Conservation (phyloP, 2,329 filamentous ascomycete genomes). For the Rachicladosporium sp. region DNA sequence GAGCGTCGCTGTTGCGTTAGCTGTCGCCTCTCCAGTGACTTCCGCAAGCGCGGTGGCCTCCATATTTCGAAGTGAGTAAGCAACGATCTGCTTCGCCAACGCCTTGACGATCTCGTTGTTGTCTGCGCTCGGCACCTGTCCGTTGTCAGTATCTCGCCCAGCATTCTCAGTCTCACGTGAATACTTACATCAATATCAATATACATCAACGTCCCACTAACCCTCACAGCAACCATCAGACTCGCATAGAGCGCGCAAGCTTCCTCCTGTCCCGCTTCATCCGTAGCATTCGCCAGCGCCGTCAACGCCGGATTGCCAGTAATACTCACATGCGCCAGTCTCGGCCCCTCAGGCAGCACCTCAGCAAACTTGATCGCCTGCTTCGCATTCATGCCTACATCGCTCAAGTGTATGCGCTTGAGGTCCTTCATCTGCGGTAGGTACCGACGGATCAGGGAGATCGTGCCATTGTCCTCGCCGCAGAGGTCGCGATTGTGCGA, state of each 20-base stretch:
- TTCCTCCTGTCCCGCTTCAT: conserved; percentile 76
- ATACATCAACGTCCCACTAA: conserved; percentile 73
- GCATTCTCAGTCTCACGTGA: no score
- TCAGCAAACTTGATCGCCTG: conserved; percentile 87
- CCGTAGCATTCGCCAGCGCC: conserved; percentile 59
- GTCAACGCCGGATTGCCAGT: conserved; percentile 66
- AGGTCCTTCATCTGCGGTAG: conserved; percentile 65
- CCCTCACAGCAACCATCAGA: conserved; percentile 71
- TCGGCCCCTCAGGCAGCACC: conserved; percentile 70
- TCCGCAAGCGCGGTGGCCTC: conserved; percentile 62
- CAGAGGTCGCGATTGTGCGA: conserved; percentile 75
- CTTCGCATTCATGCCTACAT: conserved; percentile 72
- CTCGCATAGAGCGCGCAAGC: conserved; percentile 89
- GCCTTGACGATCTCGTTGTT: conserved; percentile 88
- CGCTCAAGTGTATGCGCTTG: conserved; percentile 74
- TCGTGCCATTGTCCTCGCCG: conserved; percentile 32
- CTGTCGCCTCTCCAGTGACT: conserved; percentile 30
- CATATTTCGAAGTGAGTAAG: conserved; percentile 86
- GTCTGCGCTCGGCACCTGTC: conserved; percentile 53
- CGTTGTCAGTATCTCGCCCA: no score
- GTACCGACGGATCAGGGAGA: conserved; percentile 60
- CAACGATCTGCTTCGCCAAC: conserved; percentile 85
- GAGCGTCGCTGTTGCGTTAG: conserved; percentile 33
- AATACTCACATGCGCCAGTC: conserved; percentile 75
- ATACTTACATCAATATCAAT: conserved; percentile 65